Evolutionary conservation across 2,329 filamentous ascomycete genomes (phyloP).

Genomic region (Sporothrix brunneoviolacea): DNA sequence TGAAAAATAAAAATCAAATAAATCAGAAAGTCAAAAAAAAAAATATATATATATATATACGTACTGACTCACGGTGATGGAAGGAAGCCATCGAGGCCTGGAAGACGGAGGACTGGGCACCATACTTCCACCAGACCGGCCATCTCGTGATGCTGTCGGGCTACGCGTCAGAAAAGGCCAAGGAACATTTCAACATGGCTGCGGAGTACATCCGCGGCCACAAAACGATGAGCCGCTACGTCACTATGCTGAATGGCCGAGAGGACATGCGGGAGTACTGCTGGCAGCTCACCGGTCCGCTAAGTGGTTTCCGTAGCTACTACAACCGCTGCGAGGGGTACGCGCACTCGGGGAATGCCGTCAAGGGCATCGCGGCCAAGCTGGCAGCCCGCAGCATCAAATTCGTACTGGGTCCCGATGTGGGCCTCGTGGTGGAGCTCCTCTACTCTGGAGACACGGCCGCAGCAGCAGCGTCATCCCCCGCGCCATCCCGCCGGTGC

Average conservation of each 20-base stretch:
- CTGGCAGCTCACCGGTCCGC: conserved; percentile 44
- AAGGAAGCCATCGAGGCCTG: conserved; percentile 49
- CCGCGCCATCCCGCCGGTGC: background rate
- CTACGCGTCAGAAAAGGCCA: conserved; percentile 24
- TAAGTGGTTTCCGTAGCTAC: conserved; percentile 50
- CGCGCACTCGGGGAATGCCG: conserved; percentile 46
- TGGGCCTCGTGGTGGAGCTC: background rate
- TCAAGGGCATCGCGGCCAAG: conserved; percentile 32
- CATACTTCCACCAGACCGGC: conserved; percentile 41
- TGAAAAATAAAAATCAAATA: too few relatives aligned
- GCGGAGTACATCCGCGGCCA: background rate
- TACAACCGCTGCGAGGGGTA: conserved; percentile 51
- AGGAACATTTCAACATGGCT: background rate
- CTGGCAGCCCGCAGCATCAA: background rate
- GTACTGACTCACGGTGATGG: too few relatives aligned
- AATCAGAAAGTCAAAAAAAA: too few relatives aligned
- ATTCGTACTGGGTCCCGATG: background rate
- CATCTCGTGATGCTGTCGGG: conserved; percentile 40
- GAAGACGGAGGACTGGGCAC: conserved; percentile 44
- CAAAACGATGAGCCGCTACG: background rate
- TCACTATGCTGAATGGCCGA: conserved; percentile 7
- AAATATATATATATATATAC: too few relatives aligned
- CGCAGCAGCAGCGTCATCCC: too few relatives aligned
- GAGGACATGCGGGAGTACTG: conserved; percentile 36
- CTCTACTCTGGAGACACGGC: too few relatives aligned